Evolutionary conservation across 176 grass and related monocot genomes (phyloP).

Genomic region (Puccinellia tenuiflora): DNA sequence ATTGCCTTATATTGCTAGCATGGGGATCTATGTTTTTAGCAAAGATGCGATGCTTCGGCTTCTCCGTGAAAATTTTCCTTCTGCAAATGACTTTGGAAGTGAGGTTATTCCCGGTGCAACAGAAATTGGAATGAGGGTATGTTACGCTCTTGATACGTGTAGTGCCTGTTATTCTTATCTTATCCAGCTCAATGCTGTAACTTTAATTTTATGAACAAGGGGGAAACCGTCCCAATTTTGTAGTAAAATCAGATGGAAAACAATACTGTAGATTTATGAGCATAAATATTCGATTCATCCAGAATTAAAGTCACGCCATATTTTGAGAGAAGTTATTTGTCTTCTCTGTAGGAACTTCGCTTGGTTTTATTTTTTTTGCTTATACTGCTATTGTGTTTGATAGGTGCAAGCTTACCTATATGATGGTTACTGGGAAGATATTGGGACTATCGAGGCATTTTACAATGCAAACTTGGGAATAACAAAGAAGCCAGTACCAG

Average conservation of each 20-base stretch:
- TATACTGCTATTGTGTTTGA: conserved; percentile 25
- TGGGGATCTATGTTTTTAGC: conserved; percentile 99
- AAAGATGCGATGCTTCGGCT: conserved; percentile 85
- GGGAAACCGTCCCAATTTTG: neutral
- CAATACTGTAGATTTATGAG: neutral
- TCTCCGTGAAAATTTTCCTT: conserved; percentile 68
- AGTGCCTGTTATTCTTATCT: neutral
- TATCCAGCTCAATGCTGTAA: neutral
- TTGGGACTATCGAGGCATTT: conserved; percentile 84
- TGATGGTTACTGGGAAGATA: conserved; percentile 99
- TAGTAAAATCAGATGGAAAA: neutral
- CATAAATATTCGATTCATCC: neutral
- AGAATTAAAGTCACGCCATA: neutral
- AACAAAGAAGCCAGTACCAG: conserved; percentile 86
- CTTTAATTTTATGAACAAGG: neutral
- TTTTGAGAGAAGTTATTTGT: neutral
- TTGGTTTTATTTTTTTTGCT: conserved; percentile 12
- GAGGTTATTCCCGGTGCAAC: conserved; percentile 99
- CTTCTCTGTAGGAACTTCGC: neutral
- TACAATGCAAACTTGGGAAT: conserved; percentile 94
- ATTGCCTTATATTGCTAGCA: conserved; percentile 93
- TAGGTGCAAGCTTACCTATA: conserved; percentile 94
- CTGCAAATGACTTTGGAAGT: conserved; percentile 92
- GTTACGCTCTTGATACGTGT: neutral
- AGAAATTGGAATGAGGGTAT: conserved; percentile 84